Evolutionary conservation across 2,329 filamentous ascomycete genomes (phyloP), one percentile per base, ranked within the genome.

Genomic region (Xylaria sp.): DNA sequence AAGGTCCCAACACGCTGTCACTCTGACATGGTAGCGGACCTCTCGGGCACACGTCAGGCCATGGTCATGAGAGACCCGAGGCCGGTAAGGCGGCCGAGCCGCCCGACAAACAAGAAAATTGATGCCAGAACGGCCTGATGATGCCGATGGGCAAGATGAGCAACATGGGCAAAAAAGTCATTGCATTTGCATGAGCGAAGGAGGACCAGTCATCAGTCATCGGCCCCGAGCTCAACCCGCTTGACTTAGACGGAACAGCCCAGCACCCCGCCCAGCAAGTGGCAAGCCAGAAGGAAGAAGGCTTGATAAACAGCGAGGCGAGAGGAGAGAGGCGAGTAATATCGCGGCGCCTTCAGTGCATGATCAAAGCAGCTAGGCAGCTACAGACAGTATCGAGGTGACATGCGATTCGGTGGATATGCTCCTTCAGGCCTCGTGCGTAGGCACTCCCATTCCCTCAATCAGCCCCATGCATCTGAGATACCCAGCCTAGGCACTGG

Each of bases 1-100:
- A 53, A 51, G 44, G 44, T 61, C 66, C 66, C 66, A 49, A 58
- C 57, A 58, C 61, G 57, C 61, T 64, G 65, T 67, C 60, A 67
- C 65, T 57, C 56, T 51, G 65, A 64, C 65, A 63, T 63, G 65
- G 60, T 26, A 10, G 31, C 61, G 49, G 66, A 51, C 57, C 20
- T 59, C 42, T 65, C 61, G 66, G 61, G 31, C 31, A 44, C 42
- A 48, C 28, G 42, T 65, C 61, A 56, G 61, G 42, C 60, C 65
- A 67, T 53, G 26, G 36, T 26, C 40, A 59, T 59, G 56, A 46
- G 40, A 42, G 44, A 44, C 58, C 59, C 60, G 56, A 60, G 49
- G 38, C 65, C 60, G 56, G 60, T 57, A 51, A 61, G 56, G n/a
- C 56, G 60, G 54, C 65, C 48, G 59, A 63, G 59, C 53, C 59